Base-by-base conservation (phyloP, 345 rosid genomes). In the Citropsis articulata region DNA sequence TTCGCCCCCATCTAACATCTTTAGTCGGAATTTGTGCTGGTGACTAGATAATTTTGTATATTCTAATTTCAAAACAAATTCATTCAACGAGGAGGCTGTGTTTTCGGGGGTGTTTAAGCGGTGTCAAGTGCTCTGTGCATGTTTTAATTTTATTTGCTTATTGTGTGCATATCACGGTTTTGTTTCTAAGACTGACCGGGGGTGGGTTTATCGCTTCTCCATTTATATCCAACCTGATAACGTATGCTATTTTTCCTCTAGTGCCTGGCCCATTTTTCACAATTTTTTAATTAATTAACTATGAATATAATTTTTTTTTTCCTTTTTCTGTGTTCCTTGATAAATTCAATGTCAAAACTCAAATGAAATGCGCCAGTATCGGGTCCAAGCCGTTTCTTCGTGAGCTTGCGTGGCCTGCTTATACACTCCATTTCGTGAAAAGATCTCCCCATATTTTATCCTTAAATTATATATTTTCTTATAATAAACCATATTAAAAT, bases 1-100 rank as follows among this genome's bases (percentile, higher is more conserved):
- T 83, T 88, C 89, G 33, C 19, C 83, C 60, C 75, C 89, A 55
- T 79, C 85, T 19, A 80, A 77, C 91, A 87, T 89, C 75, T 78
- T 76, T 30, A 18, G 35, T 59, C 60, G 45, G 81, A 57, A 65
- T 76, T 22, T 31, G 22, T 28, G 10, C 67, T 14, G 71, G 16
- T 45, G 50, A 28, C n/a, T 42, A 22, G 68, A 25, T n/a, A 65
- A 1, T 36, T 67, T 42, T 12, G 48, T 42, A 42, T 42, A 28
- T 30, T 57, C 45, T 66, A 13, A 31, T 50, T 77, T 42, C 57
- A 16, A 59, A n/a, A 45, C 40, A 45, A 28, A 69, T 22, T 21
- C 45, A 14, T 38, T 56, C 50, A 2, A 45, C 3, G 50, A 13
- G 50, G 18, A 1, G 50, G 16, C 2, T 45, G 50, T 45, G 50